These are phyloP conservation scores for Phialophora chinensis DNA, from an alignment of 2,329 filamentous ascomycete species.

Conservation along the genomic window DNA sequence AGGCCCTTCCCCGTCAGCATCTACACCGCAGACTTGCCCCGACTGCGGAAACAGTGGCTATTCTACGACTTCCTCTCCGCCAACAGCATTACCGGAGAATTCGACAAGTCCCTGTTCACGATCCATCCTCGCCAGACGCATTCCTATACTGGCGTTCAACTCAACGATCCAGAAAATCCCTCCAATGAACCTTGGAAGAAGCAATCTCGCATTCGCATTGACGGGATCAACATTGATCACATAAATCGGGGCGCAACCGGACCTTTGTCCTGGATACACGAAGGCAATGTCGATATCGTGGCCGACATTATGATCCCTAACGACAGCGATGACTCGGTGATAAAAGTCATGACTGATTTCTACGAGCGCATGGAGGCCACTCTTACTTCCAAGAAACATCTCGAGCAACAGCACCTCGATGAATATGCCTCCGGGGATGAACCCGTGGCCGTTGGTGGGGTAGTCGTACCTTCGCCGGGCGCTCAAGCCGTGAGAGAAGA, in stretches of 20 bases:
- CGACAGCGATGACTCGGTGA: conserved; percentile 84
- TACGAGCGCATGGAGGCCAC: conserved; percentile 90
- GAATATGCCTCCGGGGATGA: conserved; percentile 3
- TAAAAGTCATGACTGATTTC: conserved; percentile 94
- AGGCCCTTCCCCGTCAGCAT: conserved; percentile 96
- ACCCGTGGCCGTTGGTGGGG: conserved; percentile 30
- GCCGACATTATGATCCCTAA: conserved; percentile 93
- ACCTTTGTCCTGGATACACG: conserved; percentile 96
- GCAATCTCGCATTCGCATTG: conserved; percentile 88
- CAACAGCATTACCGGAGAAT: conserved; percentile 94
- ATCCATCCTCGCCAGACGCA: conserved; percentile 94
- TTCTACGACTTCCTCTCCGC: conserved; percentile 97
- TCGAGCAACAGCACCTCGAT: conserved; percentile 25
- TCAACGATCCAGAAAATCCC: conserved; percentile 53
- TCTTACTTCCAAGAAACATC: conserved; percentile 32
- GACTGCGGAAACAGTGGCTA: conserved; percentile 92
- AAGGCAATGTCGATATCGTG: conserved; percentile 95
- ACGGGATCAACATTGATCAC: conserved; percentile 93
- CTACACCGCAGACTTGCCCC: conserved; percentile 91
- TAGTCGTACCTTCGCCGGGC: conserved; percentile 6
- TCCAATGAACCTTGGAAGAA: conserved; percentile 85
- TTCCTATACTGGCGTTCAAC: conserved; percentile 70
- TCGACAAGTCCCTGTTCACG: conserved; percentile 93
- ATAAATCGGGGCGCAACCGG: conserved; percentile 91
- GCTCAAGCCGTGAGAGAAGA: conserved; percentile 49